Evolutionary conservation across 352 stramenopile species (phyloP).

Genomic region (Phytopythium oedochilum): DNA sequence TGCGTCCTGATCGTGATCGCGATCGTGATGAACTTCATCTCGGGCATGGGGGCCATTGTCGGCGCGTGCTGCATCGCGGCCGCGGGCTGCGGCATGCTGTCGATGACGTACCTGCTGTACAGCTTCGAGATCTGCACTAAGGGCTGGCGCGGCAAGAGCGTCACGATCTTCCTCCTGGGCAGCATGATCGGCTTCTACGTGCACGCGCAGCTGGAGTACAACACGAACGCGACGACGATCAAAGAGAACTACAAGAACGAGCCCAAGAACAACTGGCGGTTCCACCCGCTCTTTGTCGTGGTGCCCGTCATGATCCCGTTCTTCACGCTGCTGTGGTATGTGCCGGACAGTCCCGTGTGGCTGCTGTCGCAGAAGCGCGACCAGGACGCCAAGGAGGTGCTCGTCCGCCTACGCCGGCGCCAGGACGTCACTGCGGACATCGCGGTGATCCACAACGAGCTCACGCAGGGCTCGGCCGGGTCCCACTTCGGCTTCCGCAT

Average conservation of each 20-base stretch:
- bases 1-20: conserved; percentile 42
- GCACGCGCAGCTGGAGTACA: conserved; percentile 52
- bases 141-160: conserved; percentile 81
- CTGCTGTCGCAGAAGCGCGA: conserved; percentile 46
- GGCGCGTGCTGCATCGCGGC: conserved; percentile 45
- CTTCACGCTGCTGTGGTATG: conserved; percentile 48
- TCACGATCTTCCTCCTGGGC: conserved; percentile 77
- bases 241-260: conserved; percentile 27
- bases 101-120: conserved; percentile 76
- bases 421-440: conserved; percentile 69
- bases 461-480: conserved; percentile 36
- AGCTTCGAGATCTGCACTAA: conserved; percentile 87
- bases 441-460: conserved; percentile 44
- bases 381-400: conserved; percentile 43
- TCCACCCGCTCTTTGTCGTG: conserved; percentile 56
- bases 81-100: conserved; percentile 55
- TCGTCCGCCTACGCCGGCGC: conserved; percentile 58
- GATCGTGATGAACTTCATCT: conserved; percentile 55
- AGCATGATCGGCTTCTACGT: conserved; percentile 65
- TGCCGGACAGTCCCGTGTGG: conserved; percentile 82
- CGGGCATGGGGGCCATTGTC: conserved; percentile 47
- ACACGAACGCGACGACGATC: conserved; percentile 40
- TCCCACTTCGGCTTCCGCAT: conserved; percentile 65
- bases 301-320: conserved; percentile 57
- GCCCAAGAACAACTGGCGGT: conserved; percentile 53